Evolutionary conservation across 108 stramenopile genomes (phyloP), one percentile per base, ranked within the genome.

Genomic region (Skeletonema tropicum): DNA sequence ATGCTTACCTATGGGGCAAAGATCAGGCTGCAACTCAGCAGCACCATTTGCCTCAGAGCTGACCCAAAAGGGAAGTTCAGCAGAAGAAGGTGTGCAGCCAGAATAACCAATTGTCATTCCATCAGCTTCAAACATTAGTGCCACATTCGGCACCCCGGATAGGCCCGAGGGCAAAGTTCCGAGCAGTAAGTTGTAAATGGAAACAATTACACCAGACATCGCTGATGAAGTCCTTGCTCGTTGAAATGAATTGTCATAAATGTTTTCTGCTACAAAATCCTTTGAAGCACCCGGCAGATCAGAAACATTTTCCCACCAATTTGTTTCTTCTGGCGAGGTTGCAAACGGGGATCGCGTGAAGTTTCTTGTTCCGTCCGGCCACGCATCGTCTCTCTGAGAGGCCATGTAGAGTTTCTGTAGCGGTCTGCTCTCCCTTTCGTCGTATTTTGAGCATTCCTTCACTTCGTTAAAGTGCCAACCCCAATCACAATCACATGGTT

Each of bases 1-100:
- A 64, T 72, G 86, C 66, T 85, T 89, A 1, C 79, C 79, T 12
- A 73, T 13, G 12, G 88, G 88, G 31, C 88, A 89, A 32, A 89
- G 81, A 3, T 85, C 77, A 6, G 81, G 77, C 11, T 61, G 70
- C 14, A 89, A 57, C 12, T 35, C 5, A 35, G 63, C 66, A 33
- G 86, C 88, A 29, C 77, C 76, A 71, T 86, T 89, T 23, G 23
- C 66, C 41, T 78, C 81, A 0, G 70, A 60, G 3, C 86, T 86
- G 66, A 32, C 31, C 30, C 74, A 86, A 39, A 60, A 45, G 8
- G 88, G 46, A 57, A 60, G 60, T 15, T 41, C 46, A 14, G 74
- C 71, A 30, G 41, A 48, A 31, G 49, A 60, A 64, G 70, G 66
- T 21, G 71, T 63, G 67, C 88, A 89, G 6, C 88, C 88, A 41